Percentiles rank a stretch among this genome's conserved stretches.
Evolutionary conservation across 2,329 filamentous ascomycete species (phyloP).

Genomic region (Penicillium psychrosexuale): DNA sequence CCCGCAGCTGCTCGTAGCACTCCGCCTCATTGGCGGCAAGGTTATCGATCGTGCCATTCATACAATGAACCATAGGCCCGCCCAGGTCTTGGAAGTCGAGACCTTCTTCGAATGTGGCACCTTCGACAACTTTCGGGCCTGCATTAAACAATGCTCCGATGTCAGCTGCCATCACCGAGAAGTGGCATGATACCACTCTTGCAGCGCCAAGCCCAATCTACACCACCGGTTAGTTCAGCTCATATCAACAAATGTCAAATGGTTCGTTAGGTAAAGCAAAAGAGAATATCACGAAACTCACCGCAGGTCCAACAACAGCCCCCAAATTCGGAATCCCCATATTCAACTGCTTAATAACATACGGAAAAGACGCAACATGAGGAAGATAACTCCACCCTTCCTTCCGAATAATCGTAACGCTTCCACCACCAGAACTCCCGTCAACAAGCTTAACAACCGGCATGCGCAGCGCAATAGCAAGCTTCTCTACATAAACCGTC

Average conservation of each 20-base stretch:
- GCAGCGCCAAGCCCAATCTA: constrained; percentile 61
- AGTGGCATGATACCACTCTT: constrained; percentile 60
- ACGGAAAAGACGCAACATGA: constrained; percentile 52
- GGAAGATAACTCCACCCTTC: constrained; percentile 60
- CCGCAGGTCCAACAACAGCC: constrained; percentile 60
- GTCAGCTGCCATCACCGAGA: constrained; percentile 64
- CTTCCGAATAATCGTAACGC: constrained; percentile 57
- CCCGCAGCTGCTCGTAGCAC: constrained; percentile 60
- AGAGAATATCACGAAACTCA: constrained; percentile 19
- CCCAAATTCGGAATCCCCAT: constrained; percentile 63
- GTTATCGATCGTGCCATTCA: constrained; percentile 66
- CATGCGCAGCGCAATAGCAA: constrained; percentile 55
- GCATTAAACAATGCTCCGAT: constrained; percentile 63
- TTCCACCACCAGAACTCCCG: constrained; percentile 61
- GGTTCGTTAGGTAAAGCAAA: too few relatives aligned
- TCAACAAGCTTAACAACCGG: constrained; percentile 65
- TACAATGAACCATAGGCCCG: constrained; percentile 60
- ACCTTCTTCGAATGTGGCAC: constrained; percentile 63
- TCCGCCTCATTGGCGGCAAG: constrained; percentile 59
- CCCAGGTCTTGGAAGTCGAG: constrained; percentile 58
- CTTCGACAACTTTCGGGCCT: constrained; percentile 60
- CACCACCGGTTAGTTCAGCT: not conserved
- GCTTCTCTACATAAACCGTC: constrained; percentile 61
- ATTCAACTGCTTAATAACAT: constrained; percentile 58
- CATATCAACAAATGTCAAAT: not conserved